A percentile compares a stretch with the other conserved stretches of the same genome.
These are phyloP conservation scores for Calocybe gangraenosa DNA, from an alignment of 768 basidiomycete species.

Conservation along the genomic window DNA sequence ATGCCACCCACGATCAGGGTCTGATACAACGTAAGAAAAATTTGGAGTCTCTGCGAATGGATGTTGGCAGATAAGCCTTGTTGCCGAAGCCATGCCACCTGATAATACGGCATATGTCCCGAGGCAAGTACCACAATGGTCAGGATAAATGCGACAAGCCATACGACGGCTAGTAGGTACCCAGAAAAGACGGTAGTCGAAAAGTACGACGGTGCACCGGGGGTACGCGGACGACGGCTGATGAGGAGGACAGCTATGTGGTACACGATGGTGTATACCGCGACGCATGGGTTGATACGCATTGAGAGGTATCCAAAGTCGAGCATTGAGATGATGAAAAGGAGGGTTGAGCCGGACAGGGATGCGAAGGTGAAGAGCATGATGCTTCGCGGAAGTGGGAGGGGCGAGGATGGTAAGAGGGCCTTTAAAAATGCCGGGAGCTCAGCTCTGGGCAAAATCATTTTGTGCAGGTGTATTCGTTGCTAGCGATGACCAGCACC, in stretches of 20 bases:
- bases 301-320: constrained; percentile 31
- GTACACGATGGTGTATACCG: constrained; percentile 26
- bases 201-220: constrained; percentile 27
- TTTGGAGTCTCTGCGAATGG: constrained; percentile 25
- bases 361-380: constrained; percentile 26
- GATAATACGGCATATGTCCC: constrained; percentile 13
- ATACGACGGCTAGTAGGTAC: constrained; percentile 26
- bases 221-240: constrained; percentile 20
- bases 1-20: constrained; percentile 21
- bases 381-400: constrained; percentile 21
- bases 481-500: constrained; percentile 26
- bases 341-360: constrained; percentile 18
- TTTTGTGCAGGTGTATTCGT: constrained; percentile 9
- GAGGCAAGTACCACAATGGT: constrained; percentile 22
- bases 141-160: constrained; percentile 26
- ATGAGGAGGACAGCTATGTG: constrained; percentile 24
- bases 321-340: constrained; percentile 27
- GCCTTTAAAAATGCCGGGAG: constrained; percentile 9
- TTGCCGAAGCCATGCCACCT: constrained; percentile 15
- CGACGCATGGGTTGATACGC: constrained; percentile 26
- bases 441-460: constrained; percentile 13
- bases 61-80: constrained; percentile 25
- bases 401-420: constrained; percentile 11
- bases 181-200: constrained; percentile 25
- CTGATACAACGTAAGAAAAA: constrained; percentile 24